Base-by-base conservation (phyloP, 1,284 basidiomycete species). In the Cystobasidiaceae sp. region DNA sequence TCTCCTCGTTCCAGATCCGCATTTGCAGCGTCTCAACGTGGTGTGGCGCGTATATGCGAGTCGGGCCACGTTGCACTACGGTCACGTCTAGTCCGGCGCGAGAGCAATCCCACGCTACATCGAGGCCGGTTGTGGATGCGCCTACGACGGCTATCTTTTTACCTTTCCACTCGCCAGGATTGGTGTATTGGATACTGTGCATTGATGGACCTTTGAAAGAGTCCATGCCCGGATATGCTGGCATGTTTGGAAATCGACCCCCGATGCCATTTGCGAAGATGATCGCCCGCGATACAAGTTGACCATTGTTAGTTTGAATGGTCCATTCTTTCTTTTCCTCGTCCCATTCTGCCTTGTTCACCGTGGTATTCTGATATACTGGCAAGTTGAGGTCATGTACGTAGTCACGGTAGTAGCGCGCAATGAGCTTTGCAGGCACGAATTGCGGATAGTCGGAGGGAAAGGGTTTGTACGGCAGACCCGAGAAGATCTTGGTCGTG, bases 401-500 rank as follows among this genome's bases (percentile, higher is more conserved):
- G 37, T 64, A 64, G 28, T 55, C 41, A 28, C 41, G 32, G 52
- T 64, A 64, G 32, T 37, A 64, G 8, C 4, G 27, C n/a, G 61
- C 61, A 4, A 64, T 27, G 28, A 46, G 43, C n/a, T 64, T 46
- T 39, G 46, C 48, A 7, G 25, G 27, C 25, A 64, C 46, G 30
- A 46, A 64, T 39, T 64, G 25, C 13, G 50, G 49, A 23, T 46
- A 56, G 3, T 55, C 41, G 7, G 21, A 8, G 3, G 61, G 61
- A 33, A 51, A 64, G 4, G 51, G 50, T 13, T 37, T n/a, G 33
- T 64, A 64, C 17, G 61, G 61, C 9, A 64, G 52, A n/a, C 48
- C 61, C 28, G 49, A 54, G 43, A 64, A 64, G 9, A 55, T 43
- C 5, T 45, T 39, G 19, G 61, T 64, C 23, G 61, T 64, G 34